Base-by-base conservation (phyloP, 495 filamentous ascomycete genomes). In the Thozetella sp. region DNA sequence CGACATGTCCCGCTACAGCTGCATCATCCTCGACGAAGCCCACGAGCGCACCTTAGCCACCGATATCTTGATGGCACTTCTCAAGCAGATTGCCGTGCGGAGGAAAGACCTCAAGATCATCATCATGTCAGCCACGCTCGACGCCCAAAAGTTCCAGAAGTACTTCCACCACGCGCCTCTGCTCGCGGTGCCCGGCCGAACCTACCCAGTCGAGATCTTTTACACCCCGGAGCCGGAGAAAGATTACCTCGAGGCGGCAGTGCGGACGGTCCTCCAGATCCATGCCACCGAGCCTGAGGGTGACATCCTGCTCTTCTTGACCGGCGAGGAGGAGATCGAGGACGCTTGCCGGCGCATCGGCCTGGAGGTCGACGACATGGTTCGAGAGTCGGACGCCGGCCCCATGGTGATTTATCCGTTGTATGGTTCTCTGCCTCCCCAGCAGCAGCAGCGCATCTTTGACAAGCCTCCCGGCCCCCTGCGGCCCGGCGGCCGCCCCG, bases 301-400 rank as follows among this genome's bases (percentile, higher is more conserved):
- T 58, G 96, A 99, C 71, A 93, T 99, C 46, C 78, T 99, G 45
- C 77, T 99, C 23, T 99, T 99, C 77, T 79, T 99, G 71, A 99
- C 96, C 26, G 96, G 96, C 68, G 96, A 99, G 68, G 96, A 99
- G 72, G 96, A 99, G 71, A 99, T 99, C 68, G 96, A 99, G 74
- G 96, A 98, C 72, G 92, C 95, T 22, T 90, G 89, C 60, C 85
- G 93, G 25, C 97, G 97, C 67, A 97, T 99, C 62, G 80, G 83
- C 22, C 79, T 97, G 1, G 96, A 99, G 73, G 90, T 84, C 26
- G 92, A 97, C 63, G 93, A 98, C 69, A 91, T 97, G 83, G 80
- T 90, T 15, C 79, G 92, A 63, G 96, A 98, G 71, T 90, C 89
- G 22, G 93, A 94, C 75, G 91, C 90, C 37, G 96, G 96, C 25